phyloP scores from a whole-genome alignment of 179 eudicot species.

The Gypsophila paniculata region DNA sequence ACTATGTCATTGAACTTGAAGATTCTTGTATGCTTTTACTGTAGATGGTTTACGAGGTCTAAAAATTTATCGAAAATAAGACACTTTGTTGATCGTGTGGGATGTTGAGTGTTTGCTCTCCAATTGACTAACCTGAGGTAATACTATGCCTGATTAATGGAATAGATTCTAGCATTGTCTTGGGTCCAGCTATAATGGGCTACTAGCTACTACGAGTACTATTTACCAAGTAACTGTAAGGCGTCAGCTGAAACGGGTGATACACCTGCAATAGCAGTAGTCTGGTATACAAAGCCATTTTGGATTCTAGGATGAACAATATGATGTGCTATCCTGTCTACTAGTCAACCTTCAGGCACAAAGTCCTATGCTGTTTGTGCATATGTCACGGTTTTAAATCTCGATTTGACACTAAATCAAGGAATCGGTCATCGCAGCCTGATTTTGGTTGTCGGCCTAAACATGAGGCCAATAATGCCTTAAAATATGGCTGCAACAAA shows the following conservation, averaged over 20 bases:
- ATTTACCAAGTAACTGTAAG: neutral
- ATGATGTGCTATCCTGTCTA: neutral
- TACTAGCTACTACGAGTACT: neutral
- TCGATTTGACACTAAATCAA: neutral
- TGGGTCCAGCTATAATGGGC: neutral
- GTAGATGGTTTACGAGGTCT: neutral
- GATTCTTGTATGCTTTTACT: neutral
- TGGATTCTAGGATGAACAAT: neutral
- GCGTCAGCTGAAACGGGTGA: neutral
- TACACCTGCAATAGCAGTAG: neutral
- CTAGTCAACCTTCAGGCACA: neutral
- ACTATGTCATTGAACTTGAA: neutral
- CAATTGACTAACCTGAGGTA: slow-evolving; percentile 1
- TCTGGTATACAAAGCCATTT: neutral
- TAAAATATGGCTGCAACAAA: no score
- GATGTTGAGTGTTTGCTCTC: neutral
- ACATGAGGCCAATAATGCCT: neutral
- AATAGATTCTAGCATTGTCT: neutral
- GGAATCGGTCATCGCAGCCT: no score
- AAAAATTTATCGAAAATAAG: no score
- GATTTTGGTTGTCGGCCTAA: neutral
- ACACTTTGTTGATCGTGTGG: no score
- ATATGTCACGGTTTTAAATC: neutral
- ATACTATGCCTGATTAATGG: neutral
- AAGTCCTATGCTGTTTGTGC: neutral